Conservation (phyloP, 495 filamentous ascomycete species). For the Penicillium argentinense region DNA sequence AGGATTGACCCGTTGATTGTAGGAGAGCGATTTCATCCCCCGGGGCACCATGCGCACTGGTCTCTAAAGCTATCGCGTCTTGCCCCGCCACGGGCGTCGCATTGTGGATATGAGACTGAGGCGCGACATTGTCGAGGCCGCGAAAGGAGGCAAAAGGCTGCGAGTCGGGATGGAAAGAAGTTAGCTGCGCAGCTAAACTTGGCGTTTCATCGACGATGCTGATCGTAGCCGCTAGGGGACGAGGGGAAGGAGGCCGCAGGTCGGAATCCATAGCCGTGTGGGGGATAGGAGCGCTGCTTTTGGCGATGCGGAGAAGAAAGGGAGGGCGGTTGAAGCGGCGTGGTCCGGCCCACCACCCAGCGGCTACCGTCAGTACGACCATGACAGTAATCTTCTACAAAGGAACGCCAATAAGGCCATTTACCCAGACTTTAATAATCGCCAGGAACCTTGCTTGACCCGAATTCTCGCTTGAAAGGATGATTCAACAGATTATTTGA, state of each 20-base stretch:
- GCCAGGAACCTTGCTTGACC: no score
- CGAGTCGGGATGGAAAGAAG: conserved; percentile 23
- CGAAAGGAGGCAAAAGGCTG: conserved; percentile 16
- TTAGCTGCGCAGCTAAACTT: conserved; percentile 10
- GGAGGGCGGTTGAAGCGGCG: conserved; percentile 33
- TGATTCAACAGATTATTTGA: no score
- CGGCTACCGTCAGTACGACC: not conserved
- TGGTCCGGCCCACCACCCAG: conserved; percentile 1
- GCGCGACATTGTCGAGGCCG: conserved; percentile 20
- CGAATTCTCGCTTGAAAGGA: no score
- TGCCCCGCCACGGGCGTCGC: conserved; percentile 8
- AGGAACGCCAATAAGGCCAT: no score
- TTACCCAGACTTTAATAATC: not conserved
- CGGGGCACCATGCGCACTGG: conserved; percentile 7
- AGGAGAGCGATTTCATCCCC: conserved; percentile 15
- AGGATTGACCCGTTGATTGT: conserved; percentile 8
- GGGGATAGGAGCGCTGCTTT: conserved; percentile 23
- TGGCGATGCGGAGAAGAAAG: conserved; percentile 20
- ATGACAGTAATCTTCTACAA: no score
- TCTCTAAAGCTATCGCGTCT: conserved; percentile 11
- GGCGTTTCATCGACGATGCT: conserved; percentile 9
- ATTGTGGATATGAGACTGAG: conserved; percentile 20
- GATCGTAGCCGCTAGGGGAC: conserved; percentile 10
- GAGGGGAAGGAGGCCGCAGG: conserved; percentile 8
- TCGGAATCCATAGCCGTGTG: conserved; percentile 19